Evolutionary conservation across 108 stramenopile species (phyloP).

Genomic region (Hondaea fermentalgiana): DNA sequence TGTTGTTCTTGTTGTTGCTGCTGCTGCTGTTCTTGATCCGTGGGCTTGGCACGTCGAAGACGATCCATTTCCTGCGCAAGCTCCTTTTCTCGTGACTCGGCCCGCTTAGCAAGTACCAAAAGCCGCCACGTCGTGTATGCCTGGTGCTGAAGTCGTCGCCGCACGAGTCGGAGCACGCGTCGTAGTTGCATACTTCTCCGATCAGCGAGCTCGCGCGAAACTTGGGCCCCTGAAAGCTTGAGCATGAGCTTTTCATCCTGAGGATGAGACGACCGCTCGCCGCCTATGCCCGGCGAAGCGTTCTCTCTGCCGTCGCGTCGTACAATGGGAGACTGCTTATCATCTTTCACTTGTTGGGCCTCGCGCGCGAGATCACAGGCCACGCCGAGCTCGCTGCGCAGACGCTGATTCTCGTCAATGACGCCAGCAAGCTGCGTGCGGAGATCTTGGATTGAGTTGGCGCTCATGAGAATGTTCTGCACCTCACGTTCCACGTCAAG

Average conservation of each 20-base stretch:
- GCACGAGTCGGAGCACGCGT: background rate
- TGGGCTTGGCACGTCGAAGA: background rate
- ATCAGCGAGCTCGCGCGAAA: background rate
- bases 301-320: too few relatives aligned
- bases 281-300: too few relatives aligned
- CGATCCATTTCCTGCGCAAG: background rate
- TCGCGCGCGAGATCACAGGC: background rate
- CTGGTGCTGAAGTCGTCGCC: background rate
- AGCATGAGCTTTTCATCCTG: background rate
- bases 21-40: too few relatives aligned
- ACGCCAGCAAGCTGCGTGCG: background rate
- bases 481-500: background rate
- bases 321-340: background rate
- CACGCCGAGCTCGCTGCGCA: background rate
- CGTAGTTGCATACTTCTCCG: background rate
- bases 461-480: background rate
- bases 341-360: background rate
- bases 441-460: background rate
- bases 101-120: background rate
- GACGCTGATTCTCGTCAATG: background rate
- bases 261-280: too few relatives aligned
- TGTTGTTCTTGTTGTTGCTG: background rate
- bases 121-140: background rate
- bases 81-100: background rate
- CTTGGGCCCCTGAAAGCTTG: background rate